Base-by-base conservation (phyloP, 768 basidiomycete genomes). In the Lentinula sp. region DNA sequence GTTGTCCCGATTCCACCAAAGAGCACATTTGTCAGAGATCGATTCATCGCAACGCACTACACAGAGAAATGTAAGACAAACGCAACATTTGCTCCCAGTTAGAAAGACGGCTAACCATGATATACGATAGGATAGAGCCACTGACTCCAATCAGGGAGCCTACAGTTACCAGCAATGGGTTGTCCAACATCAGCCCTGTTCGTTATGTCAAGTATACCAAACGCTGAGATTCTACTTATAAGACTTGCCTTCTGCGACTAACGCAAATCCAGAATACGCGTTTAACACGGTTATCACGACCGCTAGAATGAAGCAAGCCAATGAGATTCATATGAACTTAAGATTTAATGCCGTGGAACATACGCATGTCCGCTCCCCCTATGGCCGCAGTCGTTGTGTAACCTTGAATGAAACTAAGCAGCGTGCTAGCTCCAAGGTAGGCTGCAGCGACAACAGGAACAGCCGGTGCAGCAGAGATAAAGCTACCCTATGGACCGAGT, bases 281-380 rank as follows among this genome's bases (percentile, higher is more conserved):
- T 95, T 95, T 62, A 95, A 70, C 16, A 95, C 93, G 5, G 92
- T 94, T 51, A 95, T 94, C 4, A 95, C 89, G 35, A 95, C 92
- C 56, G 93, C 91, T 93, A 66, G 18, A 62, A 40, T 55, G 39
- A 3, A 51, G 48, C 4, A 48, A 23, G 53, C 66, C 32, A 65
- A 66, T 60, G 35, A 42, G 43, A 51, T 61, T n/a, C 56, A 45
- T n/a, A 51, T 13, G 35, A 46, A 48, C 15, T 15, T 16, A 10
- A 13, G 15, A 28, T n/a, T 28, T 21, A 18, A 7, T 10, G 31
- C 16, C 8, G 49, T 21, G 50, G 62, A 40, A 40, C 16, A 60
- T 67, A 93, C 91, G 93, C 93, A 95, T 95, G 69, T 95, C 93
- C 31, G 93, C 93, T 10, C 93, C 93, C 55, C 93, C 93, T 63